These are phyloP conservation scores for Inonotus hispidus DNA, from an alignment of 1,284 basidiomycete species.

Conservation along the genomic window DNA sequence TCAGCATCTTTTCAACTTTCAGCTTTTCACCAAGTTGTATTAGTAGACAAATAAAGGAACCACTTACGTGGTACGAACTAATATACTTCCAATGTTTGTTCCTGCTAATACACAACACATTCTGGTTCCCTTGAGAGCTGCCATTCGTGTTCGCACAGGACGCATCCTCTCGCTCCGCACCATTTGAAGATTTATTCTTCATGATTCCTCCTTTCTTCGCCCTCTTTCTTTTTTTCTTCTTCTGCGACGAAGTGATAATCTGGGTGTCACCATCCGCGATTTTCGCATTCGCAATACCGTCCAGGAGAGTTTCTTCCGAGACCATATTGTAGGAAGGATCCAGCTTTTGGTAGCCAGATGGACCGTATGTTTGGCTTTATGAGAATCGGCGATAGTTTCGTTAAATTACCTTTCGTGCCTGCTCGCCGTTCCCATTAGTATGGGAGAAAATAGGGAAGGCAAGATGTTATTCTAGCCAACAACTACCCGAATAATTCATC, in stretches of 20 bases:
- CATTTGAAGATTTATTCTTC: conserved; percentile 30
- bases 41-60: not conserved
- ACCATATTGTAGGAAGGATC: too few relatives aligned
- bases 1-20: not conserved
- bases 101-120: conserved; percentile 72
- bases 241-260: conserved; percentile 28
- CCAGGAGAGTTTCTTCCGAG: not conserved
- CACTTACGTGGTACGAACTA: conserved; percentile 78
- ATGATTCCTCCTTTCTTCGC: conserved; percentile 43
- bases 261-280: not conserved
- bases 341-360: too few relatives aligned
- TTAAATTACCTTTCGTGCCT: not conserved
- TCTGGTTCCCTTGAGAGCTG: conserved; percentile 34
- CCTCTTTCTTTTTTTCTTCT: conserved; percentile 76
- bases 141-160: conserved; percentile 24
- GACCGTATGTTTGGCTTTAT: too few relatives aligned
- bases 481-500: not conserved
- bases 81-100: conserved; percentile 87
- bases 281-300: not conserved
- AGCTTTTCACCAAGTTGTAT: not conserved
- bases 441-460: not conserved
- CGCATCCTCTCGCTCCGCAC: conserved; percentile 12
- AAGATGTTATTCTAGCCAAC: not conserved
- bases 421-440: not conserved
- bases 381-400: not conserved